Evolutionary conservation across 257 asterid species (phyloP).

Genomic region (Ehretia macrophylla): DNA sequence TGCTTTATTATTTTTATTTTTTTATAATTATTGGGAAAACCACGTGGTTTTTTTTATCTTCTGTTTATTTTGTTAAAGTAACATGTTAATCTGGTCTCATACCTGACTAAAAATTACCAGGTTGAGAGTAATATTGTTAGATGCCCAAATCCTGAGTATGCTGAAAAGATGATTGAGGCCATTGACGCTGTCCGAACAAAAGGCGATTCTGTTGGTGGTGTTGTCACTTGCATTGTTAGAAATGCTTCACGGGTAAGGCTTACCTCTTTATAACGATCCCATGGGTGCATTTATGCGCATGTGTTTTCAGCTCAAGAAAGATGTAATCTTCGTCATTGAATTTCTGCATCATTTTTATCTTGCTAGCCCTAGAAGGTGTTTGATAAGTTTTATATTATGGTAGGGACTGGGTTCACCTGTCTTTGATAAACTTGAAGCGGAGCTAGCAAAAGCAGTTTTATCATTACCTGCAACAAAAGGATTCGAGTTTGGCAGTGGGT

Average conservation of each 20-base stretch:
- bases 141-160: slow-evolving; percentile 93
- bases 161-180: slow-evolving; percentile 97
- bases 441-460: slow-evolving; percentile 88
- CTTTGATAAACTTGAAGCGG: slow-evolving; percentile 97
- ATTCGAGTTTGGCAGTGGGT: slow-evolving; percentile 97
- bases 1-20: background rate
- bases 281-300: background rate
- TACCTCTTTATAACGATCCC: no score
- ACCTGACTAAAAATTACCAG: slow-evolving; percentile 25
- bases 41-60: no score
- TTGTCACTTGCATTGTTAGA: slow-evolving; percentile 94
- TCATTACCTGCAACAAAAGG: slow-evolving; percentile 98
- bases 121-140: slow-evolving; percentile 84
- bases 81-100: background rate
- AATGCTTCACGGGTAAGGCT: slow-evolving; percentile 76
- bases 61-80: no score
- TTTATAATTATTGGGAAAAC: slow-evolving; percentile 1
- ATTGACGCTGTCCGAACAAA: slow-evolving; percentile 87
- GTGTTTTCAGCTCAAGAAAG: background rate
- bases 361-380: background rate
- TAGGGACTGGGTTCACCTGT: slow-evolving; percentile 99
- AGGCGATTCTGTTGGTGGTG: slow-evolving; percentile 99
- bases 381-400: slow-evolving; percentile 4
- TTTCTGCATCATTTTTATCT: background rate
- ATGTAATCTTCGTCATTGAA: no score